Evolutionary conservation across 75 land plant species (phyloP).

Genomic region (Picea glauca): DNA sequence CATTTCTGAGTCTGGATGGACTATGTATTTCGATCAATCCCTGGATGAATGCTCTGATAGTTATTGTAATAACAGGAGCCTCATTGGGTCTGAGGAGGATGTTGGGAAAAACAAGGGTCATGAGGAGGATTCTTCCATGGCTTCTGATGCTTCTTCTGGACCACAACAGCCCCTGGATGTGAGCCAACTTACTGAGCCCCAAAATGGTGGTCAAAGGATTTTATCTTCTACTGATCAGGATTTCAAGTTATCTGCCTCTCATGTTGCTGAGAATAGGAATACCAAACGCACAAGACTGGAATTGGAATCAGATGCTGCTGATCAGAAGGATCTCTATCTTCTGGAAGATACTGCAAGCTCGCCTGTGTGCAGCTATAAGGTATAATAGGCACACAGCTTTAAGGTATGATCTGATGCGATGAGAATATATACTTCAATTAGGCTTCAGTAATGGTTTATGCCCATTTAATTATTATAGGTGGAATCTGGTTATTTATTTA

Average conservation of each 20-base stretch:
- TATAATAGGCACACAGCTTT: not conserved
- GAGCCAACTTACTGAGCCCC: not conserved
- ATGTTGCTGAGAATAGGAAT: not conserved
- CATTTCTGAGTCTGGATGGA: constrained; percentile 2
- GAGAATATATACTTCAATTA: too few species aligned
- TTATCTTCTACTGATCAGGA: not conserved
- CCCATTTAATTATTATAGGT: too few species aligned
- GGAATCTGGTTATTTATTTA: too few species aligned
- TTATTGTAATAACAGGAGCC: not conserved
- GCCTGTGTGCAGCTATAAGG: constrained; percentile 24
- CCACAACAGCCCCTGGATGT: constrained; percentile 33
- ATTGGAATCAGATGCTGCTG: not conserved
- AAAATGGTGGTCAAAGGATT: not conserved
- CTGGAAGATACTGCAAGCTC: constrained; percentile 66
- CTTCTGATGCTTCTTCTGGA: constrained; percentile 41
- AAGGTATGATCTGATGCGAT: too few species aligned
- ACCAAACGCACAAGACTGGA: constrained; percentile 13
- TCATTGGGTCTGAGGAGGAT: not conserved
- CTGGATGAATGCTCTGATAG: not conserved
- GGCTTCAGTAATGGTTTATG: too few species aligned
- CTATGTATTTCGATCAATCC: not conserved
- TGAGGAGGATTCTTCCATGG: not conserved
- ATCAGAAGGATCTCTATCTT: constrained; percentile 8
- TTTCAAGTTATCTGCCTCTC: not conserved
- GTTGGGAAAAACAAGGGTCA: not conserved